Conservation (phyloP, 1,139 yeast species). For the Yamadazyma aaseri region DNA sequence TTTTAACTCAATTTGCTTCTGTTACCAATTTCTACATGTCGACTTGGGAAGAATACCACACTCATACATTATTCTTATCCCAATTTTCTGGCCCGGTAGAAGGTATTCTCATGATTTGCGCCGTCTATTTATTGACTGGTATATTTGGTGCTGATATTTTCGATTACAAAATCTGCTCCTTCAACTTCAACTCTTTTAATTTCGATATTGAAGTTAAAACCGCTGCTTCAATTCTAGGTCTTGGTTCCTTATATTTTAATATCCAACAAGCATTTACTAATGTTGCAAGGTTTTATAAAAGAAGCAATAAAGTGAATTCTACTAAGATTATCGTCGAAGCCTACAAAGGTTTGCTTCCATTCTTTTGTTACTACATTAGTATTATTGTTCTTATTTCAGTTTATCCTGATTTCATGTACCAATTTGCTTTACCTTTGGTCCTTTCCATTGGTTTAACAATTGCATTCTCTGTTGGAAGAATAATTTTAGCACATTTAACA, state of each 20-base stretch:
- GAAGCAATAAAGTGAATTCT: constrained; percentile 18
- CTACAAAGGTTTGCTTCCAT: constrained; percentile 66
- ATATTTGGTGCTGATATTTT: constrained; percentile 69
- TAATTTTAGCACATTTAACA: constrained; percentile 85
- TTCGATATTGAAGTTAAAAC: constrained; percentile 37
- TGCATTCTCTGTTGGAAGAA: constrained; percentile 87
- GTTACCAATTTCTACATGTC: constrained; percentile 82
- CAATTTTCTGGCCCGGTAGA: constrained; percentile 93
- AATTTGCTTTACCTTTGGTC: constrained; percentile 56
- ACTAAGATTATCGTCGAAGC: constrained; percentile 42
- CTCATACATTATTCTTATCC: constrained; percentile 78
- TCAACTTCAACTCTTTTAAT: constrained; percentile 25
- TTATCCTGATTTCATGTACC: constrained; percentile 51
- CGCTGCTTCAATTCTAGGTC: constrained; percentile 49
- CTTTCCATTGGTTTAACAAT: constrained; percentile 70
- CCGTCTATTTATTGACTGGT: constrained; percentile 61
- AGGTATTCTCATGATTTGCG: constrained; percentile 71
- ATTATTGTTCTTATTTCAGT: constrained; percentile 47
- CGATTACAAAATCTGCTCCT: constrained; percentile 40
- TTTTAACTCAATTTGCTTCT: constrained; percentile 72
- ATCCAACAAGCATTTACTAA: constrained; percentile 70
- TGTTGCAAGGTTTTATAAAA: constrained; percentile 54
- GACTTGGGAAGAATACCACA: constrained; percentile 96
- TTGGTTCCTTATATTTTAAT: constrained; percentile 63
- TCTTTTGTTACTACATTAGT: constrained; percentile 59